Evolutionary conservation across 305 asterid species (phyloP), one percentile per base, ranked within the genome.

Genomic region (Caryopteris hybrid): DNA sequence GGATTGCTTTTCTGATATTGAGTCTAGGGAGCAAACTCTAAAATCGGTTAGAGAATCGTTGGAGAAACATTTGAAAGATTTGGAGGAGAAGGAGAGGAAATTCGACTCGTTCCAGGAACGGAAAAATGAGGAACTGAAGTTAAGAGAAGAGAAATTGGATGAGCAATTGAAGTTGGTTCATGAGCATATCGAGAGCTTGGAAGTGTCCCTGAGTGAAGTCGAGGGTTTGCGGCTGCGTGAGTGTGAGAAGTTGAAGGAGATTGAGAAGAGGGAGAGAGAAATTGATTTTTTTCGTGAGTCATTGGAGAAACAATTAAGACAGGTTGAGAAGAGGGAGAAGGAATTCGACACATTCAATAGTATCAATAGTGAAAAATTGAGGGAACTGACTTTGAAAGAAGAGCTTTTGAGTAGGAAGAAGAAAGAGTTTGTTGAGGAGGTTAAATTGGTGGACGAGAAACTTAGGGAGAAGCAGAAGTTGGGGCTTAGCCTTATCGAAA

Each of bases 131-230:
- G 64, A 58, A 53, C 9, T 60, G 59, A 22, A 41, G 60, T 48
- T 17, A 73, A 74, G 62, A 57, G 80, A 74, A 61, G 64, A 64
- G 72, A 60, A 69, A 13, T 69, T 79, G 71, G 84, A 79, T 33
- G 63, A 72, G 8, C 81, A 64, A 7, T 55, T 76, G 74, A 69
- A 50, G 58, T 31, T 20, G 51, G 81, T 76, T 18, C 8, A 11
- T 0, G 71, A 69, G 25, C 81, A 79, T 27, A 72, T 79, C 14
- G 69, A 69, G 47, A 63, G 61, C 0, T 61, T 79, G 78, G 84
- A 76, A 70, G 61, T 7, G 2, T 50, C 71, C 1, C 69, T 39
- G 43, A 17, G 22, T 6, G 57, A 69, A 65, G 69, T 31, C 3
- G 68, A 65, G 11, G 66, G 13, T 16, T 29, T 64, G 64, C 27